Conservation (phyloP, 2,329 filamentous ascomycete genomes). For the Mariannaea elegans region DNA sequence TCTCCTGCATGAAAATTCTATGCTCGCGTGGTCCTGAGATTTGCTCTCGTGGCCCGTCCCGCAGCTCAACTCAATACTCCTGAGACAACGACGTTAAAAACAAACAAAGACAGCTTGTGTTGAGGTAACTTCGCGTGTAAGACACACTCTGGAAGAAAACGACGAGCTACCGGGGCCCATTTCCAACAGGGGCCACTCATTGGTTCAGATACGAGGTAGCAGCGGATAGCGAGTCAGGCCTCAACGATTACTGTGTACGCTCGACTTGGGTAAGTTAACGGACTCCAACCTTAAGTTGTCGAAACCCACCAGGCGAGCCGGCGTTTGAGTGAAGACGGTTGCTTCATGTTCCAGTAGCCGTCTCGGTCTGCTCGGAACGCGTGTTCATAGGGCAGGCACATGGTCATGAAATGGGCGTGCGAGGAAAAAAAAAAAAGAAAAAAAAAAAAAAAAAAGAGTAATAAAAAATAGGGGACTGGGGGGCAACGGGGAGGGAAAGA, state of each 20-base stretch:
- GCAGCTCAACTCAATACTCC: slow-evolving; percentile 9
- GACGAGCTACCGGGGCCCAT: not conserved
- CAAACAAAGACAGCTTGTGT: too few species aligned
- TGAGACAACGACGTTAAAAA: too few species aligned
- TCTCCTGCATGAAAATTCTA: slow-evolving; percentile 11
- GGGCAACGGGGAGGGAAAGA: not conserved
- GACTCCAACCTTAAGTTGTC: slow-evolving; percentile 2
- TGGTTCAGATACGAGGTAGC: slow-evolving; percentile 15
- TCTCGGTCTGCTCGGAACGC: not conserved
- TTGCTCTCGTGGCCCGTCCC: slow-evolving; percentile 7
- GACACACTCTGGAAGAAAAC: not conserved
- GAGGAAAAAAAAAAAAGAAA: too few species aligned
- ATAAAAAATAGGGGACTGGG: not conserved
- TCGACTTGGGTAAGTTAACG: not conserved
- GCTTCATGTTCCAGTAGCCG: slow-evolving; percentile 2
- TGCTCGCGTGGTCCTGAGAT: not conserved
- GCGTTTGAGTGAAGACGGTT: not conserved
- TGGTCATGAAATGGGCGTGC: too few species aligned
- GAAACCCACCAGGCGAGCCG: not conserved
- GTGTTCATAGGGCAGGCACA: not conserved
- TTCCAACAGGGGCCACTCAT: not conserved
- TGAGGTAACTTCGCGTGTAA: not conserved
- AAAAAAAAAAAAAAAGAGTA: not conserved
- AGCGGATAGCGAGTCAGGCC: slow-evolving; percentile 18
- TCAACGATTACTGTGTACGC: not conserved